Evolutionary conservation across 2,329 filamentous ascomycete species (phyloP).

Genomic region (Mollisiaceae sp.): DNA sequence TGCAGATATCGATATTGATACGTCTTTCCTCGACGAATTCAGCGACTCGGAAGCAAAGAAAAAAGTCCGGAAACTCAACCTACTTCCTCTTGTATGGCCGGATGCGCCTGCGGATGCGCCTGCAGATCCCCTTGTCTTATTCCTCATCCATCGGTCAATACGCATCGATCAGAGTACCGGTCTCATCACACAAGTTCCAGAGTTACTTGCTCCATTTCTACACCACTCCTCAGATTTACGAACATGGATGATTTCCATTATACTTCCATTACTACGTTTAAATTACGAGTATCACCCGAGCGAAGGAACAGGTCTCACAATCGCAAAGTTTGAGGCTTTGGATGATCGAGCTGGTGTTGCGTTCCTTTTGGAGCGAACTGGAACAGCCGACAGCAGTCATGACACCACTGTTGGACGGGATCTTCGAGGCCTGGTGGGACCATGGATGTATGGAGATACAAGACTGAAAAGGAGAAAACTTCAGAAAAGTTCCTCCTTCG

Average conservation of each 20-base stretch:
- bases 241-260: slow-evolving; percentile 70
- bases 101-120: slow-evolving; percentile 53
- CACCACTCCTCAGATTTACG: slow-evolving; percentile 63
- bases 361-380: slow-evolving; percentile 63
- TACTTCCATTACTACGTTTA: slow-evolving; percentile 71
- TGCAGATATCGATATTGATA: slow-evolving; percentile 55
- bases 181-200: slow-evolving; percentile 69
- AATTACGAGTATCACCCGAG: slow-evolving; percentile 72
- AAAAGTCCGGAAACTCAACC: slow-evolving; percentile 65
- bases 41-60: slow-evolving; percentile 68
- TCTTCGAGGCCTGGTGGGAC: slow-evolving; percentile 69
- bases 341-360: slow-evolving; percentile 63
- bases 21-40: slow-evolving; percentile 59
- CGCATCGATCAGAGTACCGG: slow-evolving; percentile 75
- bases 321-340: slow-evolving; percentile 68
- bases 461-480: slow-evolving; percentile 58
- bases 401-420: slow-evolving; percentile 61
- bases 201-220: slow-evolving; percentile 72
- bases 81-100: slow-evolving; percentile 61
- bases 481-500: slow-evolving; percentile 28
- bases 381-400: slow-evolving; percentile 15
- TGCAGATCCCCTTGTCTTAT: slow-evolving; percentile 63
- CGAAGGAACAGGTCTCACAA: slow-evolving; percentile 50
- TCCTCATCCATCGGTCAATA: slow-evolving; percentile 71
- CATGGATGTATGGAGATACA: slow-evolving; percentile 72